These are phyloP conservation scores for Boechera retrofracta DNA, from an alignment of 345 rosid species.

Conservation along the genomic window DNA sequence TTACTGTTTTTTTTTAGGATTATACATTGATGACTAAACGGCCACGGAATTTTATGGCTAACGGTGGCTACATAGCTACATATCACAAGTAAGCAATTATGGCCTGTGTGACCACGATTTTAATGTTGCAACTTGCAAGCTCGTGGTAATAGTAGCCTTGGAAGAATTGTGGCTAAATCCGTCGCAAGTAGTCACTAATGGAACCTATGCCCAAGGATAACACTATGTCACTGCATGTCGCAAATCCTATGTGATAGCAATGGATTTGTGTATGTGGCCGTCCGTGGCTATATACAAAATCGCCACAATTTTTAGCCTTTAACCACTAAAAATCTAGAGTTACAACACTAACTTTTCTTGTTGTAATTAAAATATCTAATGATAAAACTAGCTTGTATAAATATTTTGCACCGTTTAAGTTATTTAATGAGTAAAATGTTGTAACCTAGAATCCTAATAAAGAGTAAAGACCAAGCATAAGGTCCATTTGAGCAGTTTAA, in stretches of 20 bases:
- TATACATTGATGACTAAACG: background rate
- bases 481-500: background rate
- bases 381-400: background rate
- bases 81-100: background rate
- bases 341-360: too few relatives aligned
- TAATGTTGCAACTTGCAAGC: background rate
- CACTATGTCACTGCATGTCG: background rate
- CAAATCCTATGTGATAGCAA: background rate
- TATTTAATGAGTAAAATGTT: background rate
- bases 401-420: background rate
- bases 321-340: background rate
- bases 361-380: background rate
- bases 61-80: background rate
- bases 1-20: background rate
- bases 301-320: background rate
- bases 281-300: background rate
- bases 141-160: background rate
- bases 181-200: background rate
- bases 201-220: background rate
- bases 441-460: background rate
- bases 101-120: background rate
- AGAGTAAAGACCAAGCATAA: background rate
- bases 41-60: background rate
- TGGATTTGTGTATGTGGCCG: background rate
- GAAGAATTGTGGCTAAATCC: background rate